Evolutionary conservation across 164 flowering plant genomes (phyloP), one percentile per base, ranked within the genome.

Genomic region (Berberis vulgaris): DNA sequence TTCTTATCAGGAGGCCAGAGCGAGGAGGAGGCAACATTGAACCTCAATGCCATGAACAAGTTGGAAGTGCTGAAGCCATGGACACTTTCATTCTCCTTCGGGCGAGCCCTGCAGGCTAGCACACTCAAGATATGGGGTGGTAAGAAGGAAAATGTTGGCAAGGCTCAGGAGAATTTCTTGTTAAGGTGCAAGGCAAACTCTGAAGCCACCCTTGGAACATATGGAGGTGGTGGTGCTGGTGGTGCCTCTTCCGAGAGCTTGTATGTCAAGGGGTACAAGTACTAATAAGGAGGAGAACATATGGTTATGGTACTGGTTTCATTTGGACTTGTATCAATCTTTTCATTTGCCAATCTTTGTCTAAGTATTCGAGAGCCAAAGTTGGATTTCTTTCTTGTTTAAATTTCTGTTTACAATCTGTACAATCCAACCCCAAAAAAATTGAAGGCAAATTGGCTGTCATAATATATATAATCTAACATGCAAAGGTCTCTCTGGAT

Each of bases 81-180:
- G 97, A 83, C 89, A 0, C 76, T 87, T 1, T 82, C 94, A 0
- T 89, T 89, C 83, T 89, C 94, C 1, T 89, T 89, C 6, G 94
- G 94, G 40, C 81, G 96, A 61, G 96, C 96, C 0, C 72, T 89
- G 49, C 96, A 89, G 65, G 79, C 76, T 49, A 89, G 88, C 76
- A 84, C 96, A 1, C 89, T 89, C 65, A 87, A 89, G 81, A 83
- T 81, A 45, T 87, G 96, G 96, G 77, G 43, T 2, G 94, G 96
- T 39, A 87, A 89, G 82, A 74, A 71, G 78, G 96, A 87, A 73
- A 89, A 87, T 49, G 80, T 84, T 0, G 77, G 11, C 13, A 76
- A 71, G 46, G 94, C 96, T 41, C 94, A 87, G 54, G 82, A 61
- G 54, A 80, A 67, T 2, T 89, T 89, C 80, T 62, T 82, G 70